Evolutionary conservation across 176 grass and related monocot genomes (phyloP).

Genomic region (Thalia dealbata): DNA sequence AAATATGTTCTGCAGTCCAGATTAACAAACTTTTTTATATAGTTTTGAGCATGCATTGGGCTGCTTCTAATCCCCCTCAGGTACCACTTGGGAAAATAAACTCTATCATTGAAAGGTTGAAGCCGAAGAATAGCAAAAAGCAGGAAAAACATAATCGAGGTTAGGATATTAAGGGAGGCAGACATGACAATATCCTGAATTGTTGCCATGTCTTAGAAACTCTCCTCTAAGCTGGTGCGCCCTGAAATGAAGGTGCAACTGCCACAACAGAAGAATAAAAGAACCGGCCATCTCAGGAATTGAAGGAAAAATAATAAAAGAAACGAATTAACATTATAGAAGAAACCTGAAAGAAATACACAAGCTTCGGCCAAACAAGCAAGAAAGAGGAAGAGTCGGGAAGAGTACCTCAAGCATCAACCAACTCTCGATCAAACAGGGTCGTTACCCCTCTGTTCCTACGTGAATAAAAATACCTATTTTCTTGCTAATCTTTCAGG

Average conservation of each 20-base stretch:
- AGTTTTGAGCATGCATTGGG: slow-evolving; percentile 38
- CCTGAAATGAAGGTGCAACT: background rate
- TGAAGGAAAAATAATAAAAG: background rate
- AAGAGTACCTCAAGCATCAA: background rate
- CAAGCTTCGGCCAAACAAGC: background rate
- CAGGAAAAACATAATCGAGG: slow-evolving; percentile 64
- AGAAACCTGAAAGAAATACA: background rate
- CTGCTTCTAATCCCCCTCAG: slow-evolving; percentile 84
- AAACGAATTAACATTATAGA: background rate
- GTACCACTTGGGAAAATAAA: slow-evolving; percentile 95
- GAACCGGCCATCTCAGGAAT: background rate
- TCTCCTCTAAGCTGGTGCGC: background rate
- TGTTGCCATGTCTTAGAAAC: slow-evolving; percentile 45
- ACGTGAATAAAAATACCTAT: too few species aligned
- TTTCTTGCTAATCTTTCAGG: too few species aligned
- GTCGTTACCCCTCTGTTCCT: background rate
- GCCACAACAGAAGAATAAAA: background rate
- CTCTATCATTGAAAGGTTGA: slow-evolving; percentile 81
- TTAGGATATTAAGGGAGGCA: slow-evolving; percentile 69
- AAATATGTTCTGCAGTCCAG: slow-evolving; percentile 62
- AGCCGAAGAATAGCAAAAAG: slow-evolving; percentile 71
- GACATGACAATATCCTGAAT: slow-evolving; percentile 52
- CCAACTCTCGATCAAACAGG: background rate
- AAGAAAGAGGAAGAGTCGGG: background rate
- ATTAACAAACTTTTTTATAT: slow-evolving; percentile 70